phyloP scores from a whole-genome alignment of 23 red algal genomes.

The Pyropia yezoensis region DNA sequence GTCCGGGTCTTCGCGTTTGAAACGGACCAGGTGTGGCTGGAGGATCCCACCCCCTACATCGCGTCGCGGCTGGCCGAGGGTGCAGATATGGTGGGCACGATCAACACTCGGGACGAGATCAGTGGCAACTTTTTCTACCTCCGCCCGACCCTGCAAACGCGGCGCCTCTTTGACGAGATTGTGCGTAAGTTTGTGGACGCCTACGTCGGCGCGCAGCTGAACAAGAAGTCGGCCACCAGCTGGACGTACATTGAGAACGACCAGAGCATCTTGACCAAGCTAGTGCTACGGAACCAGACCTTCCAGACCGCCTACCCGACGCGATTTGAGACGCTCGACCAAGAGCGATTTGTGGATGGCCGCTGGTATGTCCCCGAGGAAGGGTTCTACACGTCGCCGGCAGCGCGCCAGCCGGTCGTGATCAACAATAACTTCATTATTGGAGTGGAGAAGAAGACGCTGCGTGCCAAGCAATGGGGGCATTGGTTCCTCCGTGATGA shows the following conservation, averaged over 20 bases:
- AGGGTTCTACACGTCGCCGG: constrained; percentile 36
- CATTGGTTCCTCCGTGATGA: constrained; percentile 60
- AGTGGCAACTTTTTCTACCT: constrained; percentile 62
- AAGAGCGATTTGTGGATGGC: constrained; percentile 55
- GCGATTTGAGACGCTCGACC: constrained; percentile 39
- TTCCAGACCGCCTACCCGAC: constrained; percentile 29
- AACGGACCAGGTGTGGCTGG: constrained; percentile 58
- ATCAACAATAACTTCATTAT: constrained; percentile 75
- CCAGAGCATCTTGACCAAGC: constrained; percentile 47
- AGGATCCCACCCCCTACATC: constrained; percentile 49
- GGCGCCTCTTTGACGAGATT: constrained; percentile 41
- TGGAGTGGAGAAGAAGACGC: constrained; percentile 37
- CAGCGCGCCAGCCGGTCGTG: constrained; percentile 38
- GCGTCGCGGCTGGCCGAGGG: constrained; percentile 17
- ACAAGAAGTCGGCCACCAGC: constrained; percentile 23
- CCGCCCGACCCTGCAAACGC: constrained; percentile 36
- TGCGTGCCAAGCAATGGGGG: constrained; percentile 40
- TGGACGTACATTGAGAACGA: constrained; percentile 66
- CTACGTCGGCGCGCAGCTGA: constrained; percentile 16
- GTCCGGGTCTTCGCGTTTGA: constrained; percentile 53
- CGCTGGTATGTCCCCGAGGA: constrained; percentile 50
- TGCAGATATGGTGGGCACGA: constrained; percentile 48
- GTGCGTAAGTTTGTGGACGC: constrained; percentile 32
- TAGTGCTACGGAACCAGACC: constrained; percentile 45
- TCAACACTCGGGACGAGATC: constrained; percentile 45